A percentile compares a stretch with the other conserved stretches of the same genome.
These are phyloP conservation scores for Nakazawaea ernobii DNA, from an alignment of 805 yeast species.

Conservation along the genomic window DNA sequence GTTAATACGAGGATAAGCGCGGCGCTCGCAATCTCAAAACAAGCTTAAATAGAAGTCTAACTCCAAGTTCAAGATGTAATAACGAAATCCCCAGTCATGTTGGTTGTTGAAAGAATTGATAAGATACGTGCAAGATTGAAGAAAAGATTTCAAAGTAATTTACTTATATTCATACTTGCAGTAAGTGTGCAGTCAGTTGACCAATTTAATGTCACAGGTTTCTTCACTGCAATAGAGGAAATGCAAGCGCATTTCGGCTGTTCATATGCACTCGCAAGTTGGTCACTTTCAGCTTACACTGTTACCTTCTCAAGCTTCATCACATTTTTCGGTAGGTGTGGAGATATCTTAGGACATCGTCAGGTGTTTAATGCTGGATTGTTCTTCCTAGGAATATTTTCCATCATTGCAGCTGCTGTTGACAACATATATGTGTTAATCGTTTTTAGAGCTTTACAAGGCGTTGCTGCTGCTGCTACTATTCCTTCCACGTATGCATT, in stretches of 20 bases:
- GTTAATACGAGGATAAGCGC: no score
- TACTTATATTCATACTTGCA: background rate
- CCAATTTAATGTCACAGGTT: conserved; percentile 12
- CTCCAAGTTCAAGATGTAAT: no score
- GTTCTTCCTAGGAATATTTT: conserved; percentile 18
- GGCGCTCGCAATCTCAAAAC: no score
- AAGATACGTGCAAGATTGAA: background rate
- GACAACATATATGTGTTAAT: conserved; percentile 25
- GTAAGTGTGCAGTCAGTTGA: background rate
- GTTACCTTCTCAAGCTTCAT: conserved; percentile 32
- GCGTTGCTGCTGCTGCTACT: conserved; percentile 27
- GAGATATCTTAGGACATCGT: conserved; percentile 28
- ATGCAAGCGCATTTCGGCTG: conserved; percentile 2
- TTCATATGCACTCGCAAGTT: conserved; percentile 8
- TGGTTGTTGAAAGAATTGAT: no score
- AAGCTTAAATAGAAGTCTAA: no score
- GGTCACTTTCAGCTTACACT: conserved; percentile 31
- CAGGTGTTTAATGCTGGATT: conserved; percentile 20
- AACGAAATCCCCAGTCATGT: no score
- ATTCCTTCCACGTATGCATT: conserved; percentile 29
- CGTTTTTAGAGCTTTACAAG: conserved; percentile 32
- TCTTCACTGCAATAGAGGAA: conserved; percentile 6
- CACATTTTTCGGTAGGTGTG: conserved; percentile 28
- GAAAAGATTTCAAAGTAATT: background rate
- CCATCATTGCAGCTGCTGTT: conserved; percentile 25